Base-by-base conservation (phyloP, 2,329 filamentous ascomycete species). In the Akanthomyces lecanii region DNA sequence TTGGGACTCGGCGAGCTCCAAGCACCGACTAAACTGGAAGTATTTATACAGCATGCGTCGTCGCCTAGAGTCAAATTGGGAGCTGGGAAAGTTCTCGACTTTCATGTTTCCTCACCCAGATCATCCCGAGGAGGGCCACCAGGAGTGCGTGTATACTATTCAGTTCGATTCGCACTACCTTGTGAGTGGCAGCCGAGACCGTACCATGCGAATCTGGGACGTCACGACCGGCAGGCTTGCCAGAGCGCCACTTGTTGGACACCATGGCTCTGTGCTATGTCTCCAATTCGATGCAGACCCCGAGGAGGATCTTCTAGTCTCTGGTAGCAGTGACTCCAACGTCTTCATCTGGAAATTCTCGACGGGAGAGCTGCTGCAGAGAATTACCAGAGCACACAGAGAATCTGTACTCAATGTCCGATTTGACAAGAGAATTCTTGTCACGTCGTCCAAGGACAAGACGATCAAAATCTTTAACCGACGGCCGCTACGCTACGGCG, bases 371-470 rank as follows among this genome's bases (percentile, higher is more conserved):
- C 84, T 91, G 42, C 76, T 98, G 14, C 90, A 93, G 70, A 87
- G 87, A 63, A 85, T 98, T 38, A 81, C 81, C 1, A 82, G 85
- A 51, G 94, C 94, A 0, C 95, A 99, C 73, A 80, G 82, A 36
- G 95, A 99, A 74, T 97, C 94, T 0, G 93, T 99, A 0, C 80
- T 99, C 18, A 98, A 98, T 71, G 86, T 99, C 63, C 86, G 91
- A 65, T 99, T 98, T 68, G 93, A 98, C 72, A 89, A 91, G 67
- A 86, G 91, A 10, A 96, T 96, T 66, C 82, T 99, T 4, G 92
- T 98, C 14, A 99, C 95, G 0, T 98, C 95, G 71, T 98, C 94
- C 55, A 99, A 99, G 74, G 95, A 99, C 75, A 96, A 93, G 75
- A 89, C 89, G 0, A 97, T 99, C 80, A 97, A 97, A 75, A 88